These are phyloP conservation scores for Umbelopsis isabellina DNA, from an alignment of 192 early-diverging fungal genomes.

Conservation along the genomic window DNA sequence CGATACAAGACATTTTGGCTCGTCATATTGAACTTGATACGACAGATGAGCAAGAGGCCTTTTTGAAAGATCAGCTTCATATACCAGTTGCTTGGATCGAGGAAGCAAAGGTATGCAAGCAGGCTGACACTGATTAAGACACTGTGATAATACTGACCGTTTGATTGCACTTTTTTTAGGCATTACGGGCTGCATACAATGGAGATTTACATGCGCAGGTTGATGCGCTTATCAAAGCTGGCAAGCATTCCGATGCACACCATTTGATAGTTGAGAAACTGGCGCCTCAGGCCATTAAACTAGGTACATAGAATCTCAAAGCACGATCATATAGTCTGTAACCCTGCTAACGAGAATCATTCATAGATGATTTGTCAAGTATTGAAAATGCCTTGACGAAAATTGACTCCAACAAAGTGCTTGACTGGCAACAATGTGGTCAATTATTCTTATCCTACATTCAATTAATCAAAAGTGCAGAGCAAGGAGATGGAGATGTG, in stretches of 20 bases:
- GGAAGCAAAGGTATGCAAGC: slow-evolving; percentile 48
- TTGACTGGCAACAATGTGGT: slow-evolving; percentile 11
- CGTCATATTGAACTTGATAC: slow-evolving; percentile 2
- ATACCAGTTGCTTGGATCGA: slow-evolving; percentile 67
- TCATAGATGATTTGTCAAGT: slow-evolving; percentile 1
- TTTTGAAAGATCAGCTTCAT: slow-evolving; percentile 60
- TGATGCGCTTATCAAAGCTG: slow-evolving; percentile 49
- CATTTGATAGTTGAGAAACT: slow-evolving; percentile 52
- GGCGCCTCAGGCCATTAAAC: slow-evolving; percentile 45
- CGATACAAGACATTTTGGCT: slow-evolving; percentile 22
- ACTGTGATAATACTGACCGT: neutral
- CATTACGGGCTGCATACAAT: slow-evolving; percentile 54
- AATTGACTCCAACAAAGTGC: slow-evolving; percentile 12
- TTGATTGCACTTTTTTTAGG: slow-evolving; percentile 37
- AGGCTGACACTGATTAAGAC: too few relatives aligned
- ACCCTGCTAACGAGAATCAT: too few relatives aligned
- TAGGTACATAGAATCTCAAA: neutral
- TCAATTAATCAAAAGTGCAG: neutral
- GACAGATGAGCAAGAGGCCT: slow-evolving; percentile 37
- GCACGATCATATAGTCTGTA: too few relatives aligned
- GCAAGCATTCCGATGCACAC: slow-evolving; percentile 49
- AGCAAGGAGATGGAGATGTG: neutral
- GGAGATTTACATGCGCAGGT: slow-evolving; percentile 45
- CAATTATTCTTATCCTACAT: slow-evolving; percentile 16
- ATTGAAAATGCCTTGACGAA: neutral